phyloP scores from a whole-genome alignment of 331 rosid species.

The Phaseolus coccineus region DNA sequence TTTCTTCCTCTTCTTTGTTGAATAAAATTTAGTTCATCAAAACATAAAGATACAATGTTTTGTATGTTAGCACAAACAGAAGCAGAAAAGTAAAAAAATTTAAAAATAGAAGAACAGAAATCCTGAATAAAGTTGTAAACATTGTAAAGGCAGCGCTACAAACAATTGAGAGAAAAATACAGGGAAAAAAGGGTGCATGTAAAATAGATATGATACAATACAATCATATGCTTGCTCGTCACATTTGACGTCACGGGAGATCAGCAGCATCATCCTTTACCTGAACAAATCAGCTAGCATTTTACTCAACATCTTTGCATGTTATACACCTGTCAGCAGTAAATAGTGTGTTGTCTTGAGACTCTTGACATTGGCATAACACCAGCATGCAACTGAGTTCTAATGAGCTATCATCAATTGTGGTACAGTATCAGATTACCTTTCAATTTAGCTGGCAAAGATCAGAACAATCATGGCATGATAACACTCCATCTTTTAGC shows the following conservation, averaged over 20 bases:
- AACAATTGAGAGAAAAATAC: background rate
- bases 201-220: background rate
- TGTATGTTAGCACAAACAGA: background rate
- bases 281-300: background rate
- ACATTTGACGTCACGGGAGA: background rate
- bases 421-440: background rate
- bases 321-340: background rate
- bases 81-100: background rate
- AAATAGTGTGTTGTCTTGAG: background rate
- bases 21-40: background rate
- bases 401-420: background rate
- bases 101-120: background rate
- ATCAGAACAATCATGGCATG: background rate
- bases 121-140: background rate
- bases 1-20: background rate
- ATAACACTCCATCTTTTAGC: background rate
- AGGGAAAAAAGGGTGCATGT: background rate
- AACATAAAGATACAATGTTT: background rate
- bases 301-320: background rate
- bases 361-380: background rate
- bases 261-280: slow-evolving; percentile 17
- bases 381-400: slow-evolving; percentile 8
- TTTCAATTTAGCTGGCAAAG: background rate
- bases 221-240: background rate
- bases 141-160: background rate